These are phyloP conservation scores for Colletotrichum coccodes DNA, from an alignment of 2,329 filamentous ascomycete genomes.

Conservation along the genomic window DNA sequence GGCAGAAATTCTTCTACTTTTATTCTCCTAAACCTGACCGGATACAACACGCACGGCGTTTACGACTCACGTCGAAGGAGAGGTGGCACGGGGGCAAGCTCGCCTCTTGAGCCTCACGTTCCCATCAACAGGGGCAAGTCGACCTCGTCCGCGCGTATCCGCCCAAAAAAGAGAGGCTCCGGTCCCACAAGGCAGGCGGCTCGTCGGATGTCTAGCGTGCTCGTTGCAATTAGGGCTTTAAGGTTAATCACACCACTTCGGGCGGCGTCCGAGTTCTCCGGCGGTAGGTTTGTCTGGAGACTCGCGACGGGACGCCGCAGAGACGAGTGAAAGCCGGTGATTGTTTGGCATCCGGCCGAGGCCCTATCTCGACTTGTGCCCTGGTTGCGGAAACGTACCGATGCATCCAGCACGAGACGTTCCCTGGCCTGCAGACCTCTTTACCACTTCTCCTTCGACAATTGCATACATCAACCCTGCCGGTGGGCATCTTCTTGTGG, in stretches of 20 bases:
- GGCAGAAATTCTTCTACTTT: not conserved
- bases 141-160: constrained; percentile 17
- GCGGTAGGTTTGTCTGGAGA: not conserved
- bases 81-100: not conserved
- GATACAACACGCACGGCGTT: rapidly evolving
- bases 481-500: not conserved
- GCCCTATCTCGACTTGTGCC: no score
- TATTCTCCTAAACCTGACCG: not conserved
- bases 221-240: constrained; percentile 10
- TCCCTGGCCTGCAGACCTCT: not conserved
- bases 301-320: not conserved
- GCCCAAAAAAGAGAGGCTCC: constrained; percentile 12
- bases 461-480: not conserved
- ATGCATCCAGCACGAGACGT: no score
- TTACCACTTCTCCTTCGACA: not conserved
- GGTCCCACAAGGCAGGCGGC: constrained; percentile 16
- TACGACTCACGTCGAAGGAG: not conserved
- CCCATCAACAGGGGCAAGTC: constrained; percentile 4
- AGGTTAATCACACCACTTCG: constrained; percentile 13
- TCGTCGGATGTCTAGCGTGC: not conserved
- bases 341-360: no score
- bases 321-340: not conserved
- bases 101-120: not conserved
- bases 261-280: not conserved
- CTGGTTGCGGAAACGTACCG: no score